phyloP scores from a whole-genome alignment of 306 rosid species.

The Quercus agrifolia region DNA sequence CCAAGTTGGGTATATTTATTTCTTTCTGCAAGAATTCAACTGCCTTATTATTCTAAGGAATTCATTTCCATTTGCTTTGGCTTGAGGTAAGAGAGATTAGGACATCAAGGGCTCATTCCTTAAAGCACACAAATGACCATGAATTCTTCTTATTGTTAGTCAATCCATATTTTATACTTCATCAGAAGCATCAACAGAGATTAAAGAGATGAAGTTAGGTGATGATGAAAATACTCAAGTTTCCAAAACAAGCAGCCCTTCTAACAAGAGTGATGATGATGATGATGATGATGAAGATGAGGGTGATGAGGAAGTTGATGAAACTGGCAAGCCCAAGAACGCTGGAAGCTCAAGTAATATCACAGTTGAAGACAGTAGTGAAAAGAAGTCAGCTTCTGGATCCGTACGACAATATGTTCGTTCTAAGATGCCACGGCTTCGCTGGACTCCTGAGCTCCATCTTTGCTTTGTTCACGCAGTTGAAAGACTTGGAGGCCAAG shows the following conservation, averaged over 20 bases:
- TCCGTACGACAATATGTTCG: conserved; percentile 43
- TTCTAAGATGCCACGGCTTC: conserved; percentile 43
- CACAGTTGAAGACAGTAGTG: conserved; percentile 33
- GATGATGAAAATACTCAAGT: neutral
- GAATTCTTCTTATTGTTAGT: conserved; percentile 2
- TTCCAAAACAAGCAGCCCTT: conserved; percentile 19
- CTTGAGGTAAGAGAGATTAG: neutral
- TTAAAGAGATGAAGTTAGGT: conserved; percentile 12
- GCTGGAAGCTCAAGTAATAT: conserved; percentile 33
- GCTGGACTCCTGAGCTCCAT: conserved; percentile 52
- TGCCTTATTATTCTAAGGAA: neutral
- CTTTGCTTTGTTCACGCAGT: conserved; percentile 43
- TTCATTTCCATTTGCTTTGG: neutral
- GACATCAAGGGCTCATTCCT: neutral
- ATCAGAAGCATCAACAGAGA: conserved; percentile 12
- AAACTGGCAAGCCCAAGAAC: neutral
- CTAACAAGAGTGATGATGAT: neutral
- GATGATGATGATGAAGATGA: neutral
- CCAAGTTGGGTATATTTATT: neutral
- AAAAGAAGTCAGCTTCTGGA: conserved; percentile 33
- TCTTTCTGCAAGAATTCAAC: neutral
- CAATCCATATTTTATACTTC: neutral
- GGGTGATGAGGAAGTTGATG: neutral
- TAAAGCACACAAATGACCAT: neutral
- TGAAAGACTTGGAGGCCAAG: conserved; percentile 45